Evolutionary conservation across 257 asterid genomes (phyloP), one percentile per base, ranked within the genome.

Genomic region (Ehretia macrophylla): DNA sequence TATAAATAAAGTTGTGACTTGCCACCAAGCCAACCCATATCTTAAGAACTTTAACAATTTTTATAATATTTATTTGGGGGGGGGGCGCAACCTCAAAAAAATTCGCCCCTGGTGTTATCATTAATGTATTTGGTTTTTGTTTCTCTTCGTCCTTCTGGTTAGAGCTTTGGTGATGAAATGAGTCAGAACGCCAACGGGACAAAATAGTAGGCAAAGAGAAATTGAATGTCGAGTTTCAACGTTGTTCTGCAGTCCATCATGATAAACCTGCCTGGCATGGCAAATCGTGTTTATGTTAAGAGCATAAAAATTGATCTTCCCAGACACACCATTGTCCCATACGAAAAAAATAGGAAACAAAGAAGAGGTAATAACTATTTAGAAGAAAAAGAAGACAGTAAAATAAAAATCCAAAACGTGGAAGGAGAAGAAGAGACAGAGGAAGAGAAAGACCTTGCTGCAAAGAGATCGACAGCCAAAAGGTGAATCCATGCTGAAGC

Each of bases 401-500:
- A 12, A 10, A 51, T 19, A 32, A 12, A 51, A 5, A 19, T 19
- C 35, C 35, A 6, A 27, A 6, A 27, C 4, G 35, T 8, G 1
- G 51, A 18, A 49, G 17, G n/a, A 56, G 18, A 12, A 37, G 37
- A 42, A 27, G 45, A 10, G 23, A 51, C 14, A 35, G 45, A 42
- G 19, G 63, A 42, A 23, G 14, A 66, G 58, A 58, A 69, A 69
- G 56, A 90, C 95, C 95, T 85, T 55, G 98, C 98, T 62, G 98
- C 96, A 40, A 81, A 91, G 60, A 91, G 96, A 76, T 91, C 96
- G 5, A 91, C 81, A 19, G 78, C 83, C 72, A 91, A 64, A 56
- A 91, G 75, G 80, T 91, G 98, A 74, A 91, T 85, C 98, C 98
- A 91, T 16, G 94, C 96, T 50, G 98, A 91, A 70, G 96, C 92